Percentiles rank a stretch among this genome's conserved stretches.
phyloP scores from a whole-genome alignment of 2,329 filamentous ascomycete genomes.

The Diaporthe aspalathi region DNA sequence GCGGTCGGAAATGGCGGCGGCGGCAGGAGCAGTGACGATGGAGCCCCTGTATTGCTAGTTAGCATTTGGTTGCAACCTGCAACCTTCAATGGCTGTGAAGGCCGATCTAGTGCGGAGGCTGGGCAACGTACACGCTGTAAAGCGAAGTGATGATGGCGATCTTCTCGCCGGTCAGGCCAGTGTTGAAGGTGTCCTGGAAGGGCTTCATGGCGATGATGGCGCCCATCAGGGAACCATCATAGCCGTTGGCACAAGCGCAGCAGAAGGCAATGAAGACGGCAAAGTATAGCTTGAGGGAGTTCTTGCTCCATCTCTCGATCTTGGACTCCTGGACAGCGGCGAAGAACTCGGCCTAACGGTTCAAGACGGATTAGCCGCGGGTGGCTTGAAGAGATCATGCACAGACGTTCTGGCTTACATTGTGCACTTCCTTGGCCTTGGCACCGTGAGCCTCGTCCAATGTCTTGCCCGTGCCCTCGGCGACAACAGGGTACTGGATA shows the following conservation, averaged over 20 bases:
- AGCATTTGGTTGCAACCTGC: not conserved
- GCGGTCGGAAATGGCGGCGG: conserved; percentile 57
- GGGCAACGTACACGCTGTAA: conserved; percentile 58
- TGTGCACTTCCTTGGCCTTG: conserved; percentile 55
- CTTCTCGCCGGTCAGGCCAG: conserved; percentile 50
- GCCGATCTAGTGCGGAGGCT: not conserved
- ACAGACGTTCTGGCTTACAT: conserved; percentile 47
- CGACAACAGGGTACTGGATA: conserved; percentile 42
- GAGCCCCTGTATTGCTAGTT: conserved; percentile 50
- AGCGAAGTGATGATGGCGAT: conserved; percentile 59
- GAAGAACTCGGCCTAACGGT: conserved; percentile 57
- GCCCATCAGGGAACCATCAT: conserved; percentile 60
- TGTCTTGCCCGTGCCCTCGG: conserved; percentile 45
- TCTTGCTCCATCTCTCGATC: conserved; percentile 55
- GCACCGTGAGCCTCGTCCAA: conserved; percentile 46
- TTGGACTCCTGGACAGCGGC: conserved; percentile 59
- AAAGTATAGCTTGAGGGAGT: conserved; percentile 56
- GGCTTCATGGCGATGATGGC: conserved; percentile 57
- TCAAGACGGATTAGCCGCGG: conserved; percentile 32
- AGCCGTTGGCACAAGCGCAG: conserved; percentile 61
- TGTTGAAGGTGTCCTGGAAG: conserved; percentile 55
- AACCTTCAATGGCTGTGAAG: not conserved
- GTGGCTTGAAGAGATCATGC: not conserved
- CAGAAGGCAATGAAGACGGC: conserved; percentile 59
- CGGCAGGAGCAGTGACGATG: conserved; percentile 54